Evolutionary conservation across 495 filamentous ascomycete species (phyloP), one percentile per base, ranked within the genome.

Genomic region (Opeltia flavorubescens): DNA sequence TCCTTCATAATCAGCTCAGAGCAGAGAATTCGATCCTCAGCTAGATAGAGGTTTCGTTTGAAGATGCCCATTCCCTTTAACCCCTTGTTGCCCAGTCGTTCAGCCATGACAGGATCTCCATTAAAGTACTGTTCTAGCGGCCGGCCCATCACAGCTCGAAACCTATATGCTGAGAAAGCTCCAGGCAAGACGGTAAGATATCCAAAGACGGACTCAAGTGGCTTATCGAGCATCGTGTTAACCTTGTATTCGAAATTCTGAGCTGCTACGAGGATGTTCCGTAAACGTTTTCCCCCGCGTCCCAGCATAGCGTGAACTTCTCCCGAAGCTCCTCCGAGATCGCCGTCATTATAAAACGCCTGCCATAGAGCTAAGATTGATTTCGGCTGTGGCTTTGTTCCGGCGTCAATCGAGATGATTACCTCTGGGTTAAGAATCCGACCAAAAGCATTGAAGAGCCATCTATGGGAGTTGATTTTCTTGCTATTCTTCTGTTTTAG

Each of bases 21-120:
- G 71, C 91, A 98, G 26, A 98, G 76, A 69, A 98, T 98, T 75
- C 91, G 88, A 81, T 98, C 91, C 69, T 98, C 91, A 66, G 91
- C 91, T 74, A 98, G 88, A 75, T 95, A 98, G 89, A 98, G 95
- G 77, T 98, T 98, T 77, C 96, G 96, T 73, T 98, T 96, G 82
- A 98, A 96, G 55, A 98, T 96, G 63, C 95, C 95, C 91, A 98
- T 99, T 52, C 89, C 91, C 61, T 98, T 91, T 56, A 98, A 95
- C 72, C 91, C 91, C 74, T 99, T 99, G 68, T 94, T 93, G 48
- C 86, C 87, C 44, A 94, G 76, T 43, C 86, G 77, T 66, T 91
- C 91, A 47, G 91, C 93, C 20, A 95, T 76, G 0, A 89, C 96
- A 64, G 96, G 91, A 59, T 98, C 91, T 72, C 91, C 91, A 62